Evolutionary conservation across 306 rosid genomes (phyloP), one percentile per base, ranked within the genome.

Genomic region (Quillaja saponaria): DNA sequence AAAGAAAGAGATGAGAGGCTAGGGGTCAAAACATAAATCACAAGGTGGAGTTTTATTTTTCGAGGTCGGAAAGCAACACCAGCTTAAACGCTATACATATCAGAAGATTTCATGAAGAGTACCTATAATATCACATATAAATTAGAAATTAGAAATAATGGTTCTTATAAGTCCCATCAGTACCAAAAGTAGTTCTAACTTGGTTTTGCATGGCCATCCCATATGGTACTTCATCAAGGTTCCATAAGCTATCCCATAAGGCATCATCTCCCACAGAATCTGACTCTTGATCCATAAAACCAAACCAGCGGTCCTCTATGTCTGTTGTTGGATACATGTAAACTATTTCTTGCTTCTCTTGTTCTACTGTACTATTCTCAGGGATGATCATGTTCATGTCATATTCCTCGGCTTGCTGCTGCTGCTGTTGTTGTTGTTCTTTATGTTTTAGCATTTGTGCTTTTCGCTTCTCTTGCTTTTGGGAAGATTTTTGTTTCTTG

Each of bases 241-340:
- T 69, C 92, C 88, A 86, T 7, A 76, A 81, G 49, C 58, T 56
- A 31, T 38, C 69, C 82, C 60, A 80, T 1, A 65, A 18, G 19
- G 45, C 75, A 60, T 60, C 75, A 55, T 75, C 78, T 19, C 3
- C 61, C n/a, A 25, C 2, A 8, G 17, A 18, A 18, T 78, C 67
- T n/a, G 15, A 63, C 85, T 56, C 71, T 57, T 74, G 74, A 18
- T 71, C 15, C 66, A 61, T 68, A 17, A 51, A 34, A 51, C 74
- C 67, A 13, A 63, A 10, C 10, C 19, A 34, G 58, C 71, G 72
- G 6, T 78, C 35, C 21, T 64, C 74, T 12, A 55, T 20, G 16
- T 34, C 54, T 3, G n/a, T n/a, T n/a, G n/a, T n/a, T n/a, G 72
- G 50, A 13, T 34, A 31, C 31, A 38, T n/a, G 38, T 31, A 21